A percentile compares a stretch with the other conserved stretches of the same genome.
Conservation (phyloP, 2,329 filamentous ascomycete genomes). For the Arthrinium phaeospermum region DNA sequence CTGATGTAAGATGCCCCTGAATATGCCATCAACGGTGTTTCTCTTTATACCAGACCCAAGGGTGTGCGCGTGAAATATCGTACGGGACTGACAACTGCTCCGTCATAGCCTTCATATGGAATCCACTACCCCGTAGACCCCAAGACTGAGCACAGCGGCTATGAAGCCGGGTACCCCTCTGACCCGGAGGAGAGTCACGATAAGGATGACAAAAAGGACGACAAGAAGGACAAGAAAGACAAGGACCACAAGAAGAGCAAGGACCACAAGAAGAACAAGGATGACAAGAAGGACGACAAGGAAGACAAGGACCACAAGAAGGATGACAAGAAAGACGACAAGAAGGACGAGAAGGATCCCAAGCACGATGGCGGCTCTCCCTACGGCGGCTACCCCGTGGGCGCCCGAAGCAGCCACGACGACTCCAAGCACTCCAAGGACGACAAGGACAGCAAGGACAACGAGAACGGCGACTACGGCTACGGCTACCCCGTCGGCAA, state of each 20-base stretch:
- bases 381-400: background rate
- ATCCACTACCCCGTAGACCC: background rate
- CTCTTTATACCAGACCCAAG: background rate
- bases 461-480: background rate
- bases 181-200: background rate
- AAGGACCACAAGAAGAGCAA: background rate
- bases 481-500: background rate
- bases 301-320: background rate
- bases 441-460: background rate
- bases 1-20: background rate
- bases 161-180: background rate
- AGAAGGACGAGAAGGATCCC: background rate
- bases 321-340: background rate
- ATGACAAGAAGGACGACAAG: background rate
- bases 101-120: background rate
- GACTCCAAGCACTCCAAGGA: background rate
- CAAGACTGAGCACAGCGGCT: background rate
- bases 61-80: background rate
- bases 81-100: background rate
- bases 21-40: background rate
- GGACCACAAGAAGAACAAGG: background rate
- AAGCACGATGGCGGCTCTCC: background rate
- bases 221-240: background rate
- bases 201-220: background rate
- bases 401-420: background rate